Evolutionary conservation across 192 early-diverging fungal species (phyloP).

Genomic region (Mortierella antarctica): DNA sequence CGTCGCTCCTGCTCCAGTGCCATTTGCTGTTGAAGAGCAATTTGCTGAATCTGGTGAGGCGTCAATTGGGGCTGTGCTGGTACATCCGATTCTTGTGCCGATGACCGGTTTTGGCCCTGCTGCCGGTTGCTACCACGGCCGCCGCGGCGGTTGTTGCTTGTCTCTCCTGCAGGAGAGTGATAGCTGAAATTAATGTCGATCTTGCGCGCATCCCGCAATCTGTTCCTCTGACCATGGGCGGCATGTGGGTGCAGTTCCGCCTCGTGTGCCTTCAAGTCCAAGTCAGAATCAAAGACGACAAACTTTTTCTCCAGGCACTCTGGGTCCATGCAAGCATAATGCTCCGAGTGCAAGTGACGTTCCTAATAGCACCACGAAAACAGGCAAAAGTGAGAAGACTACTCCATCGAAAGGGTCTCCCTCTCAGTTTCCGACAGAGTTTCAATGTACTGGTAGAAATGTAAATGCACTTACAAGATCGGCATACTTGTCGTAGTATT

Average conservation of each 20-base stretch:
- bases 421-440: background rate
- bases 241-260: constrained; percentile 59
- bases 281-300: constrained; percentile 91
- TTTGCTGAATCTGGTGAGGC: constrained; percentile 50
- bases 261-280: constrained; percentile 93
- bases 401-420: background rate
- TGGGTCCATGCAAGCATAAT: constrained; percentile 82
- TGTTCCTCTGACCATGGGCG: constrained; percentile 41
- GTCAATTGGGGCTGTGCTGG: constrained; percentile 38
- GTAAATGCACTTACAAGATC: constrained; percentile 68
- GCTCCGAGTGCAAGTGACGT: constrained; percentile 83
- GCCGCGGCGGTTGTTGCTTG: constrained; percentile 13
- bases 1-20: constrained; percentile 42
- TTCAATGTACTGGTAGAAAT: background rate
- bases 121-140: constrained; percentile 20
- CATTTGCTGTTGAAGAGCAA: constrained; percentile 41
- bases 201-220: constrained; percentile 19
- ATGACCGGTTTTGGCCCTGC: constrained; percentile 16
- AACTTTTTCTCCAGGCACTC: constrained; percentile 95
- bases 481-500: constrained; percentile 89
- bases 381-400: background rate
- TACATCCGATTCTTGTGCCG: constrained; percentile 3
- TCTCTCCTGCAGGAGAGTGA: constrained; percentile 13
- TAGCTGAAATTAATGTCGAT: constrained; percentile 38
- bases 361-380: constrained; percentile 49